Evolutionary conservation across 2,329 filamentous ascomycete genomes (phyloP), one percentile per base, ranked within the genome.

Genomic region (Blumeria graminis): DNA sequence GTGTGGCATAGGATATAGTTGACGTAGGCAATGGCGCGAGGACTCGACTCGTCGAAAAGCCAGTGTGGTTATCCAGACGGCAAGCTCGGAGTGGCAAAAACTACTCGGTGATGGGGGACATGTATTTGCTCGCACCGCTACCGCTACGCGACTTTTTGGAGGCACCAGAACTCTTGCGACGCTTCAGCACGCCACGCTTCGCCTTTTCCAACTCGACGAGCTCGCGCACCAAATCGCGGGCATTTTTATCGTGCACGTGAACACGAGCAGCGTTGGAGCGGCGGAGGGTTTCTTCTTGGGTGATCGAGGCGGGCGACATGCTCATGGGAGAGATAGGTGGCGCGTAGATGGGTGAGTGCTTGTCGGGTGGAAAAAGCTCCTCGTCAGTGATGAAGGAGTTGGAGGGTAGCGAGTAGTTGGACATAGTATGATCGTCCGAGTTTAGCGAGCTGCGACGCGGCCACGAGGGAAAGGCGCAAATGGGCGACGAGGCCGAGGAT

Each of bases 381-480:
- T 81, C 78, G 69, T 82, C 78, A 45, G 77, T 79, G 58, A 64
- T 63, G 60, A 64, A 68, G 10, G 59, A 60, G 55, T 55, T 61
- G 33, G 63, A 61, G 34, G 14, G 9, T 32, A 60, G 57, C 18
- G 59, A 57, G n/a, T 62, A 58, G 1, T 62, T 59, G 1, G 59
- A 53, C n/a, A 45, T n/a, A 50, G 59, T 60, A 7, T 58, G 56
- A 52, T 57, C 60, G 18, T 60, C 60, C 57, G 62, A 61, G n/a
- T 10, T 18, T 58, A 79, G 71, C 41, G 74, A 76, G 14, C 71
- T 69, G 45, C 76, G 71, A 57, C 75, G 72, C 32, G 76, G 76
- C 76, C 76, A 80, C 28, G 74, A 77, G 33, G 76, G 76, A 61
- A 73, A 79, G 32, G 76, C 76, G 68, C 43, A 48, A 18, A 22